Conservation (phyloP, 495 filamentous ascomycete genomes). For the Immersiella caudata region DNA sequence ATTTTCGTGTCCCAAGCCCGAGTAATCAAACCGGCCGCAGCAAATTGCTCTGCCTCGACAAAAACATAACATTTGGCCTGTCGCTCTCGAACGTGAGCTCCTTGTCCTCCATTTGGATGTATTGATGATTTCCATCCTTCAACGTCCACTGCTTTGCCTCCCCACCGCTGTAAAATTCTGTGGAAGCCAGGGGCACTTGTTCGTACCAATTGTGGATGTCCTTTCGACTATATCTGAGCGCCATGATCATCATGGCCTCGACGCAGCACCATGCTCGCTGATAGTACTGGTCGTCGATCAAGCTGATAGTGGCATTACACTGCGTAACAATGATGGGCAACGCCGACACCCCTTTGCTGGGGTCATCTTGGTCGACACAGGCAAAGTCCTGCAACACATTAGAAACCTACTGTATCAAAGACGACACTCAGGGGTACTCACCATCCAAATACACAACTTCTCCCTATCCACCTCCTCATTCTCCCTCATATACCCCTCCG, state of each 20-base stretch:
- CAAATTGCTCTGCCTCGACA: constrained; percentile 31
- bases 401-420: neutral
- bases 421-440: constrained; percentile 17
- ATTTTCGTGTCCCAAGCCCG: too few relatives aligned
- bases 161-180: neutral
- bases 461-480: constrained; percentile 21
- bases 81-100: constrained; percentile 30
- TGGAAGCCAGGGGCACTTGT: constrained; percentile 15
- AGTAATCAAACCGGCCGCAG: neutral
- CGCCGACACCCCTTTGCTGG: constrained; percentile 26
- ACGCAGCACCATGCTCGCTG: constrained; percentile 34
- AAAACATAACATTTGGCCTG: constrained; percentile 32
- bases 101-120: constrained; percentile 23
- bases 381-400: constrained; percentile 28
- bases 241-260: constrained; percentile 27
- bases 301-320: constrained; percentile 35
- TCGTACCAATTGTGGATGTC: constrained; percentile 31
- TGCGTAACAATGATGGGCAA: constrained; percentile 34
- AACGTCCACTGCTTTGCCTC: constrained; percentile 4
- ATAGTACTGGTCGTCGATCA: constrained; percentile 25
- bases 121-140: constrained; percentile 10
- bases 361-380: constrained; percentile 35
- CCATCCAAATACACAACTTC: constrained; percentile 33
- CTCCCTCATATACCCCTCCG: constrained; percentile 26
- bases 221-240: constrained; percentile 14